Base-by-base conservation (phyloP, 148 eudicot species). In the Euryodendron excelsum region DNA sequence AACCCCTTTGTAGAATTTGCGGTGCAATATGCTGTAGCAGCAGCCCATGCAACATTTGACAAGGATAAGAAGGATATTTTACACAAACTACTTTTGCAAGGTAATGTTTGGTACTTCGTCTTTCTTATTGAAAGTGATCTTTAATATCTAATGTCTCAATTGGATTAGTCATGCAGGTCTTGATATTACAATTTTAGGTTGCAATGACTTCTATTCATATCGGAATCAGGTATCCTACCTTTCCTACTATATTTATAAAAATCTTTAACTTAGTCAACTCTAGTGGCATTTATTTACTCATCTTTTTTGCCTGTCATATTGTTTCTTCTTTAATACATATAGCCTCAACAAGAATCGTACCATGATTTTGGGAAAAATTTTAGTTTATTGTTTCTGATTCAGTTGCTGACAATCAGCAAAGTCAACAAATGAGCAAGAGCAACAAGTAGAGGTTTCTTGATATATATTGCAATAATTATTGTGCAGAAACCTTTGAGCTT, bases 1-100 rank as follows among this genome's bases (percentile, higher is more conserved):
- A 96, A 96, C 80, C 99, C 97, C 63, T 96, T 96, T 87, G 99
- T 96, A 76, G 98, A 96, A 87, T 90, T 90, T 82, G 99, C 98
- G 58, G 80, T 96, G 85, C 98, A 93, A 79, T 96, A 92, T 88
- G 91, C 89, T 39, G 84, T 92, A 36, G 99, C 97, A 69, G 93
- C 98, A 78, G 98, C 97, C 36, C 79, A 77, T 83, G 90, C 94
- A 72, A 90, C 66, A 81, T 77, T 89, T 84, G 94, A 79, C 79
- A 76, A 84, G 50, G 86, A 84, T 76, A 90, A 87, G 88, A 90
- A 83, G 85, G 85, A 87, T 75, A 77, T 27, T 25, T 78, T 96
- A 60, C 87, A 85, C 70, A 93, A 93, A 82, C 88, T 85, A 68
- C 91, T 96, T 82, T 80, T 86, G 80, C 91, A 79, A 86, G 99